A percentile compares a stretch with the other conserved stretches of the same genome.
These are phyloP conservation scores for Parsonsia alboflavescens DNA, from an alignment of 257 asterid genomes.

Conservation along the genomic window DNA sequence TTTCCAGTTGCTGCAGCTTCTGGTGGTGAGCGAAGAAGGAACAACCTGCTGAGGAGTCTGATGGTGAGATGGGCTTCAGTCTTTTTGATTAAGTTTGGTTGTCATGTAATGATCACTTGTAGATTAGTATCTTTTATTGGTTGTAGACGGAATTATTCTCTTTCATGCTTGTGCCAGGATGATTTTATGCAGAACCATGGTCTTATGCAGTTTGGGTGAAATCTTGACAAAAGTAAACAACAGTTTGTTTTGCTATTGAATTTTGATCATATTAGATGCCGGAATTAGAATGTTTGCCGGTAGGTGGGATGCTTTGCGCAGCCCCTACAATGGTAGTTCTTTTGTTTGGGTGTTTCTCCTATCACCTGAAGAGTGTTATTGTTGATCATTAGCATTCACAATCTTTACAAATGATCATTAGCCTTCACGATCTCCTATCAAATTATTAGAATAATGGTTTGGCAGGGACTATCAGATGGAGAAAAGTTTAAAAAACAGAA, in stretches of 20 bases:
- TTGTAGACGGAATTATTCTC: background rate
- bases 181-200: background rate
- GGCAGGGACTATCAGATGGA: too few species aligned
- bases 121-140: background rate
- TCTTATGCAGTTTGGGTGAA: background rate
- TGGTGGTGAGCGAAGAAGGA: constrained; percentile 58
- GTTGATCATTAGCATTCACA: too few species aligned
- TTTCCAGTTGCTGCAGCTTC: constrained; percentile 65
- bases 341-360: too few species aligned
- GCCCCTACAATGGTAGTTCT: too few species aligned
- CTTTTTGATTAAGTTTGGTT: constrained; percentile 53
- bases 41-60: constrained; percentile 68
- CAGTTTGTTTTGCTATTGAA: background rate
- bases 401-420: too few species aligned
- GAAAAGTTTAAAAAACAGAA: too few species aligned
- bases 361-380: too few species aligned
- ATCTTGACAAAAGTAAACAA: background rate
- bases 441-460: too few species aligned
- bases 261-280: background rate
- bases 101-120: background rate
- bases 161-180: too few species aligned
- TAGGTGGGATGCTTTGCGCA: too few species aligned
- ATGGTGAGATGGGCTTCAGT: constrained; percentile 77
- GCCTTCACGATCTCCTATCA: too few species aligned
- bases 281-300: too few species aligned